Base-by-base conservation (phyloP, 2,329 filamentous ascomycete genomes). In the Fusarium domesticum region DNA sequence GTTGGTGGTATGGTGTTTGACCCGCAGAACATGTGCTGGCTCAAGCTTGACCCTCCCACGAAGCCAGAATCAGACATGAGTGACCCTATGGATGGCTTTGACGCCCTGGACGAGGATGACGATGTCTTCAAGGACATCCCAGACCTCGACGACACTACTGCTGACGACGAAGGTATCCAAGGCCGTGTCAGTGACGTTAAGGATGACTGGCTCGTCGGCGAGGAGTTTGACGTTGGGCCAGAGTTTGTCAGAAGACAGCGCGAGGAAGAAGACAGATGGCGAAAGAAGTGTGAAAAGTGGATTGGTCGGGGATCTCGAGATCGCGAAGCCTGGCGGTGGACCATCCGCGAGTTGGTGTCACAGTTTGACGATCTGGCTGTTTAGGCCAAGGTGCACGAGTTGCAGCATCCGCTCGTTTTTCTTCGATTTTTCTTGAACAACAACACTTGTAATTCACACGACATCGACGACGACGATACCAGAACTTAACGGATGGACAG, bases 1-100 rank as follows among this genome's bases (percentile, higher is more conserved):
- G 90, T 96, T 45, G 88, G 90, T n/a, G 89, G 90, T 56, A 98
- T 98, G 93, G 87, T 97, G 8, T 98, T 97, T 64, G 93, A 98
- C 63, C 93, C 93, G 4, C 85, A 89, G 51, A 89, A 89, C 58
- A 97, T 98, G 92, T 95, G 90, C 65, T 98, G 93, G 93, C 77
- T 97, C 44, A 96, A 96, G 67, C 74, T 93, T 50, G 73, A 76
- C 36, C 66, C 72, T 15, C 64, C 75, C 20, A 64, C 65, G n/a
- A 72, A 72, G 39, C 59, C 67, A 33, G 73, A 70, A 46, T 71
- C 73, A 2, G 74, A 80, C 15, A 65, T 69, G 8, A 71, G 73
- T 34, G 81, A 84, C 57, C 72, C 77, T 3, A 73, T 84, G 69
- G 80, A 84, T 51, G 76, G 76, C 1, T 81, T 84, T 47, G 80